Conservation (phyloP, 2,329 filamentous ascomycete species). For the Colletotrichum aenigma region DNA sequence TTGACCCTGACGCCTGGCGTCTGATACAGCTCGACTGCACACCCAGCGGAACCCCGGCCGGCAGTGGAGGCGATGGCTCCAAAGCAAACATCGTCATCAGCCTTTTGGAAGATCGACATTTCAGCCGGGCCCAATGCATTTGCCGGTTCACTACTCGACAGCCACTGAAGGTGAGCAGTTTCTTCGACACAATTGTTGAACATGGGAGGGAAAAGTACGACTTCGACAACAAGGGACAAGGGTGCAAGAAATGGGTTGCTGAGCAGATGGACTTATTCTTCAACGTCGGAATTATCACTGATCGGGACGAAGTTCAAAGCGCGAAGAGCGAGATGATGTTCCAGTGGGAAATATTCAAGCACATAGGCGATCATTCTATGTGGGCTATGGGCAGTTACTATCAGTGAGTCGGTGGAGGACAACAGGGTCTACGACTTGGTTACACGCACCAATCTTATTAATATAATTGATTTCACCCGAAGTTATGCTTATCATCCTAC, state of each 20-base stretch:
- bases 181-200: neutral
- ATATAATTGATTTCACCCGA: no score
- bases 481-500: no score
- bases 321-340: neutral
- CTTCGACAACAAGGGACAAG: neutral
- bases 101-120: neutral
- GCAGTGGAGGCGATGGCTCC: neutral
- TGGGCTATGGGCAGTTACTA: neutral
- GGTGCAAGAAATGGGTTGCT: neutral
- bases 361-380: neutral
- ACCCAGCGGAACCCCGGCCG: neutral
- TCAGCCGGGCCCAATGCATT: neutral
- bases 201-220: neutral
- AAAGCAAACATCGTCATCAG: neutral
- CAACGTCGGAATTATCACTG: neutral
- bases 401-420: rapidly evolving
- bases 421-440: rapidly evolving
- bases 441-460: rapidly evolving
- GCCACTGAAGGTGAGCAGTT: neutral
- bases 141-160: neutral
- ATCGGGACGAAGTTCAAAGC: neutral
- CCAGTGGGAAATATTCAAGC: neutral
- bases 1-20: neutral
- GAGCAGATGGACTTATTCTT: neutral
- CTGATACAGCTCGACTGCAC: neutral